Evolutionary conservation across 225 moss, liverwort and hornwort species (phyloP).

Genomic region (Straminergon stramineum): DNA sequence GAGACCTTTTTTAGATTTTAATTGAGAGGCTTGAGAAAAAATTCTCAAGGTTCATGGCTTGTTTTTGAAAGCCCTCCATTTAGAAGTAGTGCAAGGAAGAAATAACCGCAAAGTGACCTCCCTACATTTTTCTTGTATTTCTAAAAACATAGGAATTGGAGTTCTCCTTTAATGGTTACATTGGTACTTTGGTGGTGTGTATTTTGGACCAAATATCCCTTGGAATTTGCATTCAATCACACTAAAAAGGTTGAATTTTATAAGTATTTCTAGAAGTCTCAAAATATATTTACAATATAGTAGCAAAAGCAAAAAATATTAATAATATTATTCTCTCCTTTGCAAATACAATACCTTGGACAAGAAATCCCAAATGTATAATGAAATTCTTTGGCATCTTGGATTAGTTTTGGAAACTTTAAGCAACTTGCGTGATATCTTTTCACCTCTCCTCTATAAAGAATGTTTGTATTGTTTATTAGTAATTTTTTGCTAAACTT

Average conservation of each 20-base stretch:
- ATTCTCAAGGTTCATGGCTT: not conserved
- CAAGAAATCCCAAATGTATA: not conserved
- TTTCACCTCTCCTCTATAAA: fast-evolving
- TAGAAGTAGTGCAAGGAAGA: not conserved
- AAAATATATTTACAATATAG: not conserved
- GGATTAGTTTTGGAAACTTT: not conserved
- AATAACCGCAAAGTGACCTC: not conserved
- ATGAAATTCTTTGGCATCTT: not conserved
- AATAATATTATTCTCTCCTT: not conserved
- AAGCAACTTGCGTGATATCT: too few relatives aligned
- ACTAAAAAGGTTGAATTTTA: not conserved
- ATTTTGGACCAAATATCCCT: not conserved
- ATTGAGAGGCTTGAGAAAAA: not conserved
- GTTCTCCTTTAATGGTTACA: not conserved
- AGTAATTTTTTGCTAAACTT: not conserved
- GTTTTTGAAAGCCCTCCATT: fast-evolving
- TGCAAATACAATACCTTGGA: fast-evolving
- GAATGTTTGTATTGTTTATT: not conserved
- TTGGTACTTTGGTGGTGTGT: too few relatives aligned
- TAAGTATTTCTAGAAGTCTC: fast-evolving
- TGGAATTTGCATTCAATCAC: not conserved
- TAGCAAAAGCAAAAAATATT: not conserved
- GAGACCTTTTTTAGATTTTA: fast-evolving
- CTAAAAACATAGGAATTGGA: not conserved
- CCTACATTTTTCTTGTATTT: not conserved